Evolutionary conservation across 805 yeast genomes (phyloP), one percentile per base, ranked within the genome.

Genomic region (Yamadazyma insecticola): DNA sequence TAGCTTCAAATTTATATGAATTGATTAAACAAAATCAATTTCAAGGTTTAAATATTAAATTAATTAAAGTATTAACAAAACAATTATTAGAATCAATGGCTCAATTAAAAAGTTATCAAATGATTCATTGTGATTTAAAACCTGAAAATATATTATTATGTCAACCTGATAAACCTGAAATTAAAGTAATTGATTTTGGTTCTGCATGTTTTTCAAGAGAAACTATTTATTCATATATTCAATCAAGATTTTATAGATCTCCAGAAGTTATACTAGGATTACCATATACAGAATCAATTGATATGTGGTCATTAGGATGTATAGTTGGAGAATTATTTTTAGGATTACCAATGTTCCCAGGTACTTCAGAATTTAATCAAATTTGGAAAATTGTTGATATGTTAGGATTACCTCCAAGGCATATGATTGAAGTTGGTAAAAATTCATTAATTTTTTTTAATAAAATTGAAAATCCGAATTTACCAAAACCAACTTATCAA

Each of bases 381-480:
- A 62, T 94, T 26, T 69, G 76, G 39, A 78, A 96, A 44, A 88
- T 92, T 22, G 76, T 81, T 3, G 81, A 81, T 25, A 82, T 88
- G 66, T 56, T 90, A 37, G 96, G 95, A 0, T 56, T 66, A 40
- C 98, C 98, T 15, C 97, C 96, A 8, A 63, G 81, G 15, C 95
- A 96, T 86, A 92, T 92, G 98, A 69, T 90, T 43, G 97, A 90
- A 41, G 87, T 85, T 78, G 98, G 97, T 16, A 81, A 86, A 43
- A 87, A 81, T 54, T 70, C 95, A 1, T 59, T 68, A 27, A 76
- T 79, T 44, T 92, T 82, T 45, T 70, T 83, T 58, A 73, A 72
- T 35, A 74, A 73, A 40, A 23, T 45, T 2, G 56, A 56, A 17
- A 11, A 25, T 2, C 38, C 34, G 3, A 21, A 16, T 2, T 35